Evolutionary conservation across 306 rosid species (phyloP).

Genomic region (Citrullus mucosospermus): DNA sequence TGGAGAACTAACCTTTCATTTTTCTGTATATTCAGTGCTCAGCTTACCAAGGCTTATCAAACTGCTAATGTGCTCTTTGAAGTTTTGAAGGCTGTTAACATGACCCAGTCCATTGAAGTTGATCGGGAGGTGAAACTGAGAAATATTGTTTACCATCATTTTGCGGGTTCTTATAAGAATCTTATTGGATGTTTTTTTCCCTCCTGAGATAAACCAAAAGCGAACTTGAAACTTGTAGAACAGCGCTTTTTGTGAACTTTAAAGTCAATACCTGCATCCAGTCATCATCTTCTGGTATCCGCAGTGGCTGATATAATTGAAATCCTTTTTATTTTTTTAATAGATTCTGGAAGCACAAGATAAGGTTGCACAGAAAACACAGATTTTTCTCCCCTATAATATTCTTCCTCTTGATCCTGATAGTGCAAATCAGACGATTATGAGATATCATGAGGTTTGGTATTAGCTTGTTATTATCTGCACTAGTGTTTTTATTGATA

Average conservation of each 20-base stretch:
- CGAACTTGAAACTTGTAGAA: not conserved
- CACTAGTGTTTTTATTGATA: not conserved
- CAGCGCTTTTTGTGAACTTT: not conserved
- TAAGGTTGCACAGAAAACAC: constrained; percentile 91
- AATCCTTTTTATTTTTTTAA: not conserved
- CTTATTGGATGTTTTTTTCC: not conserved
- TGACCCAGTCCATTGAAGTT: constrained; percentile 93
- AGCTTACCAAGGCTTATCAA: constrained; percentile 95
- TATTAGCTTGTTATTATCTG: not conserved
- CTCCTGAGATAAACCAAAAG: not conserved
- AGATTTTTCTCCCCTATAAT: constrained; percentile 83
- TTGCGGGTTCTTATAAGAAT: not conserved
- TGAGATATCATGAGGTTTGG: constrained; percentile 85
- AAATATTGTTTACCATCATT: not conserved
- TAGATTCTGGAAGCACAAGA: constrained; percentile 92
- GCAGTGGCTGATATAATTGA: constrained; percentile 5
- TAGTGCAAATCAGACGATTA: constrained; percentile 86
- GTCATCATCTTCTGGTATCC: not conserved
- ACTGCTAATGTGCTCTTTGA: constrained; percentile 98
- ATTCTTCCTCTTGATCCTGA: constrained; percentile 99
- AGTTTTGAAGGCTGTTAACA: constrained; percentile 92
- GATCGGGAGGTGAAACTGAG: constrained; percentile 65
- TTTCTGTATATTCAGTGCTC: constrained; percentile 44
- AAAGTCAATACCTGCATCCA: not conserved
- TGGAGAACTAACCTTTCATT: constrained; percentile 6